These are phyloP conservation scores for Populus tomentosa DNA, from an alignment of 441 rosid species.

Conservation along the genomic window DNA sequence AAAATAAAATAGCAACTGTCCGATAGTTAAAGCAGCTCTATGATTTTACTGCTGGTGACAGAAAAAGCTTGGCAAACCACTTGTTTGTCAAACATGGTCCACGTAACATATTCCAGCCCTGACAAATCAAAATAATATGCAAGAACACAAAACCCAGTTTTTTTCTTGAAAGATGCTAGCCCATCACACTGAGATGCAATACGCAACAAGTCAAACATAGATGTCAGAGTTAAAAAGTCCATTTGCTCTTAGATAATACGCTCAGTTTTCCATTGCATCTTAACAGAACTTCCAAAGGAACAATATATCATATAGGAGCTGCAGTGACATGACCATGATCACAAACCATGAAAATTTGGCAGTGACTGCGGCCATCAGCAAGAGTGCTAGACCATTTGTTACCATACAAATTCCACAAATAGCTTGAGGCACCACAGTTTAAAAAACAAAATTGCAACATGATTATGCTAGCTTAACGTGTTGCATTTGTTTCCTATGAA, in stretches of 20 bases:
- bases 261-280: background rate
- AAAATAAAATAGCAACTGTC: conserved; percentile 13
- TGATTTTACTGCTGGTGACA: background rate
- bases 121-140: conserved; percentile 7
- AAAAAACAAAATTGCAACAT: background rate
- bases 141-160: conserved; percentile 5
- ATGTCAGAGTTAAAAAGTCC: background rate
- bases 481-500: conserved; percentile 14
- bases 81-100: conserved; percentile 22
- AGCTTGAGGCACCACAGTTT: conserved; percentile 13
- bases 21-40: background rate
- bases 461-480: conserved; percentile 1
- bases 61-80: background rate
- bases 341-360: conserved; percentile 8
- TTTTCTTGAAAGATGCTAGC: conserved; percentile 15
- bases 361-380: background rate
- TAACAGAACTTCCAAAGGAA: conserved; percentile 5
- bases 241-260: background rate
- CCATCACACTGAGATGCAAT: conserved; percentile 14
- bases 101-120: conserved; percentile 13
- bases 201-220: background rate
- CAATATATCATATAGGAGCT: conserved; percentile 3
- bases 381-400: conserved; percentile 11
- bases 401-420: conserved; percentile 2
- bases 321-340: conserved; percentile 15